Evolutionary conservation across 768 basidiomycete species (phyloP), one percentile per base, ranked within the genome.

Genomic region (Wakefieldia striispora): DNA sequence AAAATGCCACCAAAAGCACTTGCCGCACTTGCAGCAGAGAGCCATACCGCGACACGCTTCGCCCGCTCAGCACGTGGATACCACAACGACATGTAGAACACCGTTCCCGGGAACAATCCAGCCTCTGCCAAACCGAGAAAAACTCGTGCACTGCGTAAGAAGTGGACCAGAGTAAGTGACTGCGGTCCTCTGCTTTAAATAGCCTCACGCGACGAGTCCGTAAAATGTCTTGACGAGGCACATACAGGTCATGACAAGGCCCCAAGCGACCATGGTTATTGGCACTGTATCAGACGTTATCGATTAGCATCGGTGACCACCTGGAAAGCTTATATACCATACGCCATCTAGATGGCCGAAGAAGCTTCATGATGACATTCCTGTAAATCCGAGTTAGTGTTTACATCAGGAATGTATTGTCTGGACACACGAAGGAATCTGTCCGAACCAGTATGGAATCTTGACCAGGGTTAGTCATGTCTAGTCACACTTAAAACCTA

Each of bases 51-150:
- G 27, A 80, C 71, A 31, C 83, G 77, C 50, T 66, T 67, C 9
- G 76, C 81, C 44, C 78, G 77, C 57, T 84, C 82, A 40, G 69
- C 66, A 38, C 77, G 70, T 11, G 79, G 73, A 61, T 87, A 80
- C 82, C 82, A 84, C 40, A 76, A 64, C 3, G 78, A 78, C 23
- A 82, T 63, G 33, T 69, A 73, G 48, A 67, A 77, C 11, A 69
- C 62, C 44, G 73, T 62, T 6, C 70, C 71, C 0, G 73, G 69
- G 45, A 70, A 63, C 11, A 75, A 54, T 34, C 79, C 78, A 34
- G 71, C 69, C 53, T 78, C 78, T 27, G 74, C 64, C 29, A 76
- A 44, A 19, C 77, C 78, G 14, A 79, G 69, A 56, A 77, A 73
- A 40, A 71, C 5, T 16, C 74, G 64, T 17, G 66, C 63, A 17